A percentile compares a stretch with the other conserved stretches of the same genome.
Evolutionary conservation across 805 yeast genomes (phyloP).

Genomic region (Wickerhamomyces hampshirensis): DNA sequence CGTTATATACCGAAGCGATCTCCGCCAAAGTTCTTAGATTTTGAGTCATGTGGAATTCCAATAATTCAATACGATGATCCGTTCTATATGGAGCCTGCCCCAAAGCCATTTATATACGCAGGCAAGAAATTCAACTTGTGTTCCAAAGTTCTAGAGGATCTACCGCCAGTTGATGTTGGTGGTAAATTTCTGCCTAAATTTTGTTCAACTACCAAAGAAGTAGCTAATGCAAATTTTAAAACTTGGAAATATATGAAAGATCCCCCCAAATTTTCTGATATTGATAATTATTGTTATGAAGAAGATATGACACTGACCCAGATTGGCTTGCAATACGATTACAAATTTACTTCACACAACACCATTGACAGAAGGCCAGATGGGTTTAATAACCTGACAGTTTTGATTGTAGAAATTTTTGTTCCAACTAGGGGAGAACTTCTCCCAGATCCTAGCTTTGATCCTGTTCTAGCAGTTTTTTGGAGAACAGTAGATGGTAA

Average conservation of each 20-base stretch:
- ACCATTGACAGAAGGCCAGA: constrained; percentile 31
- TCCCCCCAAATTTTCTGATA: constrained; percentile 43
- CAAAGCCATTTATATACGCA: constrained; percentile 58
- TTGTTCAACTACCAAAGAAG: neutral
- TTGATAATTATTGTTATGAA: constrained; percentile 24
- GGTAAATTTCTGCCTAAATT: constrained; percentile 12
- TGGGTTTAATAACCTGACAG: constrained; percentile 44
- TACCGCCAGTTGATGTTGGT: constrained; percentile 26
- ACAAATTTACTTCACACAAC: constrained; percentile 34
- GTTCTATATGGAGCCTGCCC: constrained; percentile 46
- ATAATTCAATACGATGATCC: constrained; percentile 59
- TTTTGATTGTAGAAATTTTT: constrained; percentile 67
- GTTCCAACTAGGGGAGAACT: constrained; percentile 45
- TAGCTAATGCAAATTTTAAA: constrained; percentile 1
- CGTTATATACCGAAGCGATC: constrained; percentile 7
- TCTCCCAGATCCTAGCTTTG: constrained; percentile 61
- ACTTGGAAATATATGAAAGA: constrained; percentile 41
- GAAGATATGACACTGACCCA: constrained; percentile 37
- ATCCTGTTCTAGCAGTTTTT: constrained; percentile 54
- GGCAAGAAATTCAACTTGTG: constrained; percentile 54
- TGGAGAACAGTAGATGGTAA: constrained; percentile 54
- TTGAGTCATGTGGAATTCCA: constrained; percentile 44
- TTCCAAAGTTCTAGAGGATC: constrained; percentile 32
- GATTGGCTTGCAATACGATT: constrained; percentile 40
- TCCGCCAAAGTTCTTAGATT: constrained; percentile 28